phyloP scores from a whole-genome alignment of 2,329 filamentous ascomycete genomes.

The Neoarthrinium moseri region DNA sequence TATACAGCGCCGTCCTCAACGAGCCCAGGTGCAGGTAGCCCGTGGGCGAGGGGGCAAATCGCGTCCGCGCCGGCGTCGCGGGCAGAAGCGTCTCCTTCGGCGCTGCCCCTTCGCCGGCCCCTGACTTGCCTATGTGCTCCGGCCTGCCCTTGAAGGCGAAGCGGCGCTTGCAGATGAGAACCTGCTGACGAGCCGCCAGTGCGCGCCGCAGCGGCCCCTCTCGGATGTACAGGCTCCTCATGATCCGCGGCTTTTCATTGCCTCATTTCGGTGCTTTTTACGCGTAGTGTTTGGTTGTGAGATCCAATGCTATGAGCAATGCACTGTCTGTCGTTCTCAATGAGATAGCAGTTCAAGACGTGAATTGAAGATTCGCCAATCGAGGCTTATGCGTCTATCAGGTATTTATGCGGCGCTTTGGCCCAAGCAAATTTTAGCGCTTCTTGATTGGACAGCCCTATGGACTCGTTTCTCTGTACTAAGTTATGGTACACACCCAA shows the following conservation, averaged over 20 bases:
- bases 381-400: too few relatives aligned
- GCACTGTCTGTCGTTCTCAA: too few relatives aligned
- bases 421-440: too few relatives aligned
- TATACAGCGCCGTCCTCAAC: slow-evolving; percentile 89
- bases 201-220: slow-evolving; percentile 18
- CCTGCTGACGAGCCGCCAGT: slow-evolving; percentile 13
- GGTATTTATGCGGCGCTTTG: too few relatives aligned
- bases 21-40: slow-evolving; percentile 92
- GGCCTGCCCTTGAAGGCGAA: slow-evolving; percentile 25
- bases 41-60: slow-evolving; percentile 94
- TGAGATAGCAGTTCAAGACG: too few relatives aligned
- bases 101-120: neutral
- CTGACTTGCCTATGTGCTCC: slow-evolving; percentile 4
- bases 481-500: too few relatives aligned
- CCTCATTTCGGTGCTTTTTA: too few relatives aligned
- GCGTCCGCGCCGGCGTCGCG: slow-evolving; percentile 65
- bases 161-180: slow-evolving; percentile 19
- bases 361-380: too few relatives aligned
- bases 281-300: too few relatives aligned
- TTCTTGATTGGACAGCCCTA: too few relatives aligned
- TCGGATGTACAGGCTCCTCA: slow-evolving; percentile 21
- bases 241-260: slow-evolving; percentile 8
- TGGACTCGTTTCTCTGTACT: too few relatives aligned
- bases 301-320: too few relatives aligned
- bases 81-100: slow-evolving; percentile 37